These are phyloP conservation scores for Ophiostoma australiae DNA, from an alignment of 2,329 filamentous ascomycete species.

Conservation along the genomic window DNA sequence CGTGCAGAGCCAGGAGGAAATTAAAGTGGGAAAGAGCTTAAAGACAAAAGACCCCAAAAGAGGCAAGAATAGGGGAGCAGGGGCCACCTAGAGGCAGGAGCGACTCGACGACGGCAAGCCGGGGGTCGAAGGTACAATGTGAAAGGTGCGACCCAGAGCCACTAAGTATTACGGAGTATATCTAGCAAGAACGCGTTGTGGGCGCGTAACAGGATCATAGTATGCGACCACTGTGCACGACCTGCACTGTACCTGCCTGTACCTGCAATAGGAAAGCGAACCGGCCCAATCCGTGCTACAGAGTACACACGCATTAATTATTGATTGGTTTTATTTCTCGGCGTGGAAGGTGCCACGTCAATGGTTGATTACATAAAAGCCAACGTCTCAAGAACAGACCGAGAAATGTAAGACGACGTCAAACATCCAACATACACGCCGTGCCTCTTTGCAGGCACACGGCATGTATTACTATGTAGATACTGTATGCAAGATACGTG, in stretches of 20 bases:
- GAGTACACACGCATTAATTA: too few species aligned
- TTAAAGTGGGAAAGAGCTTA: conserved; percentile 24
- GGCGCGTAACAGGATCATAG: neutral
- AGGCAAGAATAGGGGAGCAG: conserved; percentile 20
- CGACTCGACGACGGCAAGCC: conserved; percentile 5
- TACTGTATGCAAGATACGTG: neutral
- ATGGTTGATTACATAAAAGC: neutral
- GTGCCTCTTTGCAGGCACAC: neutral
- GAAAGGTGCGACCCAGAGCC: conserved; percentile 6
- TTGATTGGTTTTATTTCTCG: neutral
- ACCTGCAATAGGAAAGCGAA: neutral
- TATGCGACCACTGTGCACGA: conserved; percentile 10
- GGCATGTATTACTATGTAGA: neutral
- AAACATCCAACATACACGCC: neutral
- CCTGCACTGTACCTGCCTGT: neutral
- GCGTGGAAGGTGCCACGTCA: neutral
- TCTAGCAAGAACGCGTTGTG: conserved; percentile 1
- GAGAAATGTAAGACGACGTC: neutral
- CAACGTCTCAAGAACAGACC: neutral
- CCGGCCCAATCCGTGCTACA: neutral
- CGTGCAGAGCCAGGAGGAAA: conserved; percentile 19
- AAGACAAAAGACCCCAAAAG: conserved; percentile 4
- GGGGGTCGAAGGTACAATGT: neutral
- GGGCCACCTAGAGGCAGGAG: conserved; percentile 8
- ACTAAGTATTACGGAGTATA: neutral